These are phyloP conservation scores for Colletotrichum kahawae DNA, from an alignment of 2,329 filamentous ascomycete genomes.

Conservation along the genomic window DNA sequence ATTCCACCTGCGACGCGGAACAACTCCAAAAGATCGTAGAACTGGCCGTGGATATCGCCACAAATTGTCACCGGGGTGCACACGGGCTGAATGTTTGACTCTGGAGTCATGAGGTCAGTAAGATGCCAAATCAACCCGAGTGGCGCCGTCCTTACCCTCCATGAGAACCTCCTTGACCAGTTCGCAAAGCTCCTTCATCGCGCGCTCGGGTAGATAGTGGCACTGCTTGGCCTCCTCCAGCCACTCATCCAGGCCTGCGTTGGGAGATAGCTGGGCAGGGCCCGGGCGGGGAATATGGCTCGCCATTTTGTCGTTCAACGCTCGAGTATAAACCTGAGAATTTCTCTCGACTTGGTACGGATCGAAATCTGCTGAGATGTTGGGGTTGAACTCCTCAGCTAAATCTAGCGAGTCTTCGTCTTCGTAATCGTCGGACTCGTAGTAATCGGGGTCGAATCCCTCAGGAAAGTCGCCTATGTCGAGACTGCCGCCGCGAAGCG, in stretches of 20 bases:
- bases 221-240: slow-evolving; percentile 95
- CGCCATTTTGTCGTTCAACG: slow-evolving; percentile 39
- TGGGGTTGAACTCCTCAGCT: slow-evolving; percentile 6
- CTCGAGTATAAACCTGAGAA: slow-evolving; percentile 4
- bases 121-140: not conserved
- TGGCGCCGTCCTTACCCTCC: slow-evolving; percentile 69
- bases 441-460: slow-evolving; percentile 7
- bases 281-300: slow-evolving; percentile 81
- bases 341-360: not conserved
- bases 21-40: slow-evolving; percentile 95
- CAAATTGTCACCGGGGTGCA: slow-evolving; percentile 95
- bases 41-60: slow-evolving; percentile 98
- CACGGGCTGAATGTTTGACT: slow-evolving; percentile 99
- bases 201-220: slow-evolving; percentile 92
- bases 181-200: slow-evolving; percentile 99
- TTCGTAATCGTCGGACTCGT: slow-evolving; percentile 16
- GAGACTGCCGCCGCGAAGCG: slow-evolving; percentile 4
- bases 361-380: not conserved
- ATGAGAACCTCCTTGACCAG: slow-evolving; percentile 99
- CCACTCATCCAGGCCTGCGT: slow-evolving; percentile 94
- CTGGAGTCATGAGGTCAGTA: slow-evolving; percentile 47
- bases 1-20: slow-evolving; percentile 97
- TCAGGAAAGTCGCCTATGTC: slow-evolving; percentile 4
- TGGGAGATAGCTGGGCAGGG: slow-evolving; percentile 81
- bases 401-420: not conserved